These are phyloP conservation scores for Plasmodium inui DNA, from an alignment of 169 alveolate genomes.

Conservation along the genomic window DNA sequence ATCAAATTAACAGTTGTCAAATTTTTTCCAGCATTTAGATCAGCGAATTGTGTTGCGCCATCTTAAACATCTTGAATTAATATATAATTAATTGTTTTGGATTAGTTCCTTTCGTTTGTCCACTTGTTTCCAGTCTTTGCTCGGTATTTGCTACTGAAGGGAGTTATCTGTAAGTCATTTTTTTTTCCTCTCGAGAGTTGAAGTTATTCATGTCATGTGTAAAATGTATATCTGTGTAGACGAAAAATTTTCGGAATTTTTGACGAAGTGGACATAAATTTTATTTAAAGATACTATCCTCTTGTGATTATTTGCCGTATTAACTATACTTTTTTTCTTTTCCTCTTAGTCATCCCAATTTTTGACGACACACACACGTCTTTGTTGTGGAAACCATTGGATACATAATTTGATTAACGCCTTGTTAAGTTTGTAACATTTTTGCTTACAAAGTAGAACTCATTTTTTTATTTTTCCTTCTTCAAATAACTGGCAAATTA, in stretches of 20 bases:
- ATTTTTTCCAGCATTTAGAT: background rate
- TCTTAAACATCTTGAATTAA: constrained; percentile 4
- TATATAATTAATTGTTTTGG: constrained; percentile 8
- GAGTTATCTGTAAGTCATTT: background rate
- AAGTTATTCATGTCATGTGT: background rate
- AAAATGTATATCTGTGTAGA: background rate
- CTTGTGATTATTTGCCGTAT: background rate
- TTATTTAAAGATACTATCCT: background rate
- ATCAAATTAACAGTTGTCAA: background rate
- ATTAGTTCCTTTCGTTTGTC: background rate
- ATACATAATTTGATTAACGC: background rate
- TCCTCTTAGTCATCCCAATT: background rate
- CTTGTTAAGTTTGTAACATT: background rate
- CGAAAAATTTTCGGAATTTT: background rate
- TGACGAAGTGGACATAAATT: background rate
- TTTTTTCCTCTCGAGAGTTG: background rate
- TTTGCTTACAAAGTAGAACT: background rate
- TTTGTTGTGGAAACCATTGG: background rate
- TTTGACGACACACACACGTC: background rate
- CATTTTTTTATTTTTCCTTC: constrained; percentile 5
- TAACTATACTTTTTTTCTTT: background rate
- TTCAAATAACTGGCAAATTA: background rate
- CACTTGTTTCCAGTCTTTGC: background rate
- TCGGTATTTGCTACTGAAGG: background rate
- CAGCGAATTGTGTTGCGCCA: background rate